Evolutionary conservation across 2,329 filamentous ascomycete species (phyloP).

Genomic region (Aspergillus pseudonomiae): DNA sequence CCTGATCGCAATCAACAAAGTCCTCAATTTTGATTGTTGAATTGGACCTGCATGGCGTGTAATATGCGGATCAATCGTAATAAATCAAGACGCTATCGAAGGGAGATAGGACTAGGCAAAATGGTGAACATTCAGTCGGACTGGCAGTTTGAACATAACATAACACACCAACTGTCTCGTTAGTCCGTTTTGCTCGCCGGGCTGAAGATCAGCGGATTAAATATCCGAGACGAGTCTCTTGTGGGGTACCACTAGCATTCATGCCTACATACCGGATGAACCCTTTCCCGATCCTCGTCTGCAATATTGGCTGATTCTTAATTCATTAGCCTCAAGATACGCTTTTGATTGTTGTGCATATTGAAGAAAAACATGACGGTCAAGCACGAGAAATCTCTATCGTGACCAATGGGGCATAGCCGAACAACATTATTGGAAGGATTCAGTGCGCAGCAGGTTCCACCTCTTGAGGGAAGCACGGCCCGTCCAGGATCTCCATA

Average conservation of each 20-base stretch:
- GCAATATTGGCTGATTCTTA: neutral
- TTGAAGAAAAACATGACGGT: neutral
- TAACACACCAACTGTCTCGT: too few relatives aligned
- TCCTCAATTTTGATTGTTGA: neutral
- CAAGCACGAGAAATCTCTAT: neutral
- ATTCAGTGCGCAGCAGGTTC: slow-evolving; percentile 1
- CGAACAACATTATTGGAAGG: neutral
- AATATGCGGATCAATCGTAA: neutral
- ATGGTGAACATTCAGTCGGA: neutral
- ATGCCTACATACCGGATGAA: neutral
- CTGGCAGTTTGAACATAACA: too few relatives aligned
- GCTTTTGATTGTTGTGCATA: neutral
- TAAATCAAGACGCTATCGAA: neutral
- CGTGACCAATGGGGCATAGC: neutral
- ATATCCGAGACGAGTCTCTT: neutral
- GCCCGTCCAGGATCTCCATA: neutral
- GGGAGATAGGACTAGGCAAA: neutral
- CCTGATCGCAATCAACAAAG: neutral
- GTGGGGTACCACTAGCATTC: neutral
- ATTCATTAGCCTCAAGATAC: neutral
- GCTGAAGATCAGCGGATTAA: neutral
- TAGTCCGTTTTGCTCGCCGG: too few relatives aligned
- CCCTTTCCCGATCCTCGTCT: neutral
- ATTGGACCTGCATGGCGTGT: neutral
- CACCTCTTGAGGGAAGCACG: neutral